phyloP scores from a whole-genome alignment of 1,139 yeast genomes.

The Candida gigantensis region DNA sequence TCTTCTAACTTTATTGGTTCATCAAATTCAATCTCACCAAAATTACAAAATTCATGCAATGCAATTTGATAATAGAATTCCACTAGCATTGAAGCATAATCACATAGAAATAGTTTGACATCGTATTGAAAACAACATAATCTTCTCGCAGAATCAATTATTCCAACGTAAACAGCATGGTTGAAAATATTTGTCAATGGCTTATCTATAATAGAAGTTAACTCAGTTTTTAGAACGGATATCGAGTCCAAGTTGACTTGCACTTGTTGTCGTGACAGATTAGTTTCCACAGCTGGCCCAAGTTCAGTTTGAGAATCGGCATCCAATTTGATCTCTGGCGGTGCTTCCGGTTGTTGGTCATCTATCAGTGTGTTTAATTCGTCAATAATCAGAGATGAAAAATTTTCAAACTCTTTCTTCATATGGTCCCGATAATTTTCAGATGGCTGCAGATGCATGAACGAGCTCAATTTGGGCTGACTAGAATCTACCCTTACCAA shows the following conservation, averaged over 20 bases:
- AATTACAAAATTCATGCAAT: conserved; percentile 76
- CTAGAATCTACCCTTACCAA: conserved; percentile 72
- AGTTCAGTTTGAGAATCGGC: conserved; percentile 10
- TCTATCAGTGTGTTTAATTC: conserved; percentile 7
- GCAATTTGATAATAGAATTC: conserved; percentile 84
- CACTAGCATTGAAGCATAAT: conserved; percentile 67
- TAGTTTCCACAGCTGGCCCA: conserved; percentile 6
- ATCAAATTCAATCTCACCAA: conserved; percentile 60
- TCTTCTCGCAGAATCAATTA: conserved; percentile 71
- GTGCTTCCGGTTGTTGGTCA: conserved; percentile 6
- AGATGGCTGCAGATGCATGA: conserved; percentile 10
- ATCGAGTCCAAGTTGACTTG: conserved; percentile 62
- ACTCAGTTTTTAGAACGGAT: conserved; percentile 49
- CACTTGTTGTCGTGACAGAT: conserved; percentile 17
- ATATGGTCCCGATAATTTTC: conserved; percentile 9
- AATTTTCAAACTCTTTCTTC: conserved; percentile 8
- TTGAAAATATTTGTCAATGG: conserved; percentile 68
- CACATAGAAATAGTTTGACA: conserved; percentile 73
- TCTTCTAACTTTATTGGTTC: conserved; percentile 35
- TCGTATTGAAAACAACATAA: conserved; percentile 83
- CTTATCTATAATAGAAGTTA: conserved; percentile 48
- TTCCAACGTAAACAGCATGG: conserved; percentile 75
- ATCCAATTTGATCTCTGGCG: conserved; percentile 10
- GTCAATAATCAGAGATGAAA: conserved; percentile 3
- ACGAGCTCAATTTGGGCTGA: conserved; percentile 22